These are phyloP conservation scores for Ceratocystis lukuohia DNA, from an alignment of 2,329 filamentous ascomycete species.

Conservation along the genomic window DNA sequence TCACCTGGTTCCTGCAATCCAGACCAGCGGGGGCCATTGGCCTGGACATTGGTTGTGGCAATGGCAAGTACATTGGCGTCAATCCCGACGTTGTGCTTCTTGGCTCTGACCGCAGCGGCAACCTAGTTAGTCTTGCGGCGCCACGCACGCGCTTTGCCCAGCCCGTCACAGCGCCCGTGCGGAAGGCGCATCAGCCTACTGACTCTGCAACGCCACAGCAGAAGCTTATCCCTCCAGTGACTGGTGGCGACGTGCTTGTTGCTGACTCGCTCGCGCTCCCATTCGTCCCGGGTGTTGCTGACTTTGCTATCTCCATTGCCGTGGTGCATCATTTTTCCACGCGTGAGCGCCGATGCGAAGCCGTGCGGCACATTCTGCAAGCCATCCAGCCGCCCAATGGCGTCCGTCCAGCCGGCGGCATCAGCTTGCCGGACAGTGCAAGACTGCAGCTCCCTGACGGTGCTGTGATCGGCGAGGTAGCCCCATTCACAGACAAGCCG, in stretches of 20 bases:
- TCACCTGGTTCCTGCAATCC: conserved; percentile 59
- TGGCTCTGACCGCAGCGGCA: conserved; percentile 63
- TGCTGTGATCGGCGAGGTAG: conserved; percentile 5
- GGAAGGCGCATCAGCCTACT: conserved; percentile 28
- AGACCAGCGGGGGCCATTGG: conserved; percentile 61
- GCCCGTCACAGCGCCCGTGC: conserved; percentile 33
- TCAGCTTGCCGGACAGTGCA: conserved; percentile 23
- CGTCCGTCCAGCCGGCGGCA: neutral
- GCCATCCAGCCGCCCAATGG: conserved; percentile 36
- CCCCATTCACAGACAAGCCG: conserved; percentile 26
- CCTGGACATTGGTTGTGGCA: conserved; percentile 87
- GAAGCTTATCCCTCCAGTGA: conserved; percentile 11
- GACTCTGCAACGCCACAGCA: conserved; percentile 21
- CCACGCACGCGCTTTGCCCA: conserved; percentile 23
- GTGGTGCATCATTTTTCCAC: conserved; percentile 91
- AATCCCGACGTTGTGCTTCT: conserved; percentile 67
- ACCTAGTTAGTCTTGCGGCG: conserved; percentile 63
- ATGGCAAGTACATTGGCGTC: conserved; percentile 84
- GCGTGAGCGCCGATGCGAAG: conserved; percentile 54
- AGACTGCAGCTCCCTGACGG: conserved; percentile 12
- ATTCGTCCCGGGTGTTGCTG: conserved; percentile 46
- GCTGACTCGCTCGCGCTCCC: conserved; percentile 77
- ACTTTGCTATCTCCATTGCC: conserved; percentile 89
- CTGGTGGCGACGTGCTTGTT: conserved; percentile 54
- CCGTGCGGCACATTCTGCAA: conserved; percentile 56